A percentile compares a stretch with the other conserved stretches of the same genome.
Conservation (phyloP, 2,329 filamentous ascomycete genomes). For the Epichloe glyceriae region DNA sequence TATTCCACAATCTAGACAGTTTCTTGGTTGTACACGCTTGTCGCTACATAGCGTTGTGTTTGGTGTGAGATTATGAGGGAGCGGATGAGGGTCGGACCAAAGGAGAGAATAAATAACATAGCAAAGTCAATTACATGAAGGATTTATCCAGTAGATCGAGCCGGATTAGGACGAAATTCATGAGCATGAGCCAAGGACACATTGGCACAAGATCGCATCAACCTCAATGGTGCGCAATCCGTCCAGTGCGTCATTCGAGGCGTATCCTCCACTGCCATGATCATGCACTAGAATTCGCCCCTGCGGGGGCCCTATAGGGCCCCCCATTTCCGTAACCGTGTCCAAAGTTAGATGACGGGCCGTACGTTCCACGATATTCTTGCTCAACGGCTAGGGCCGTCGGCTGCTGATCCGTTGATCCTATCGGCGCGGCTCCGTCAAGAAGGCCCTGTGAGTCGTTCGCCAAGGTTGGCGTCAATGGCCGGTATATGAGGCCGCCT, state of each 20-base stretch:
- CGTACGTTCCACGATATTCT: slow-evolving; percentile 7
- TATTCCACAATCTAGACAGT: neutral
- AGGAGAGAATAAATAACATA: neutral
- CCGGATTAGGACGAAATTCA: neutral
- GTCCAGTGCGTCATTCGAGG: neutral
- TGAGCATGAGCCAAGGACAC: neutral
- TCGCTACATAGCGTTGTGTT: neutral
- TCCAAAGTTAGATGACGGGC: slow-evolving; percentile 9
- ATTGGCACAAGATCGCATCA: neutral
- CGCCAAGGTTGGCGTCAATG: slow-evolving; percentile 23
- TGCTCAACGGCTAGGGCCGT: neutral
- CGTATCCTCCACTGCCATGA: neutral
- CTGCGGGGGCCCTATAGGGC: neutral
- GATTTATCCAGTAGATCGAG: neutral
- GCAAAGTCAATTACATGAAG: neutral
- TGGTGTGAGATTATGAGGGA: too few relatives aligned
- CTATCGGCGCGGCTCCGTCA: slow-evolving; percentile 26
- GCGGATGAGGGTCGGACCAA: neutral
- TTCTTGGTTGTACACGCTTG: neutral
- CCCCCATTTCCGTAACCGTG: slow-evolving; percentile 3
- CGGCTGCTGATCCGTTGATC: slow-evolving; percentile 13
- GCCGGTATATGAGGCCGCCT: slow-evolving; percentile 19
- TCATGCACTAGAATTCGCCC: neutral
- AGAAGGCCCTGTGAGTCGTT: slow-evolving; percentile 27
- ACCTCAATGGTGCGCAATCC: neutral